A percentile compares a stretch with the other conserved stretches of the same genome.
phyloP scores from a whole-genome alignment of 2,329 filamentous ascomycete genomes.

The Ophidiomyces ophidiicola region DNA sequence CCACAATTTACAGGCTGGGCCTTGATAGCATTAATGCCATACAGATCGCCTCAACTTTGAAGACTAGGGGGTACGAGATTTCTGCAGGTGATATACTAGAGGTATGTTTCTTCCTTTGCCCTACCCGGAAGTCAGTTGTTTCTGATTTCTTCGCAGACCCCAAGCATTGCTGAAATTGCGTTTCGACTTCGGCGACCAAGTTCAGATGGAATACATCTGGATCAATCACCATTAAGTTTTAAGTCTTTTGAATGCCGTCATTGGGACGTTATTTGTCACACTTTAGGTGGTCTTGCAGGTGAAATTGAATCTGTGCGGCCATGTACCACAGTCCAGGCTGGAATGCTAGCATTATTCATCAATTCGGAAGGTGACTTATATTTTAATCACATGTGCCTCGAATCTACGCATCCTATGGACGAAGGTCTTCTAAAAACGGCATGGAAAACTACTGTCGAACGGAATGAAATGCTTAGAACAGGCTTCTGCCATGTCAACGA shows the following conservation, averaged over 20 bases:
- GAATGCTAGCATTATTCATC: conserved; percentile 64
- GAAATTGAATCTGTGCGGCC: conserved; percentile 52
- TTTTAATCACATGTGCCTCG: conserved; percentile 57
- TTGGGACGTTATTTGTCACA: conserved; percentile 23
- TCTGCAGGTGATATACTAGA: conserved; percentile 65
- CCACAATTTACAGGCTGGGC: conserved; percentile 76
- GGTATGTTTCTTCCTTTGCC: conserved; percentile 20
- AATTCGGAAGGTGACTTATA: conserved; percentile 57
- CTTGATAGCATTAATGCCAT: conserved; percentile 80
- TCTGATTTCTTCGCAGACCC: conserved; percentile 22
- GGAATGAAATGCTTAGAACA: conserved; percentile 62
- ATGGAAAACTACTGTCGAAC: conserved; percentile 45
- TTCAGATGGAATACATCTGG: conserved; percentile 13
- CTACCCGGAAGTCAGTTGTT: background rate
- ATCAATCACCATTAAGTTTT: conserved; percentile 36
- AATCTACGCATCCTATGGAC: conserved; percentile 33
- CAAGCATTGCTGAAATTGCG: conserved; percentile 27
- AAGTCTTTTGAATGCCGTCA: conserved; percentile 39
- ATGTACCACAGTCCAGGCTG: conserved; percentile 67
- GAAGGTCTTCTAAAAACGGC: conserved; percentile 39
- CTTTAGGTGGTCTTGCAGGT: conserved; percentile 18
- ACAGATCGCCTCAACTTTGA: conserved; percentile 60
- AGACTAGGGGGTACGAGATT: conserved; percentile 45
- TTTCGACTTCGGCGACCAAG: conserved; percentile 33
- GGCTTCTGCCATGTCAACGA: conserved; percentile 57